phyloP scores from a whole-genome alignment of 768 basidiomycete species.

The Termitomyces sp. region DNA sequence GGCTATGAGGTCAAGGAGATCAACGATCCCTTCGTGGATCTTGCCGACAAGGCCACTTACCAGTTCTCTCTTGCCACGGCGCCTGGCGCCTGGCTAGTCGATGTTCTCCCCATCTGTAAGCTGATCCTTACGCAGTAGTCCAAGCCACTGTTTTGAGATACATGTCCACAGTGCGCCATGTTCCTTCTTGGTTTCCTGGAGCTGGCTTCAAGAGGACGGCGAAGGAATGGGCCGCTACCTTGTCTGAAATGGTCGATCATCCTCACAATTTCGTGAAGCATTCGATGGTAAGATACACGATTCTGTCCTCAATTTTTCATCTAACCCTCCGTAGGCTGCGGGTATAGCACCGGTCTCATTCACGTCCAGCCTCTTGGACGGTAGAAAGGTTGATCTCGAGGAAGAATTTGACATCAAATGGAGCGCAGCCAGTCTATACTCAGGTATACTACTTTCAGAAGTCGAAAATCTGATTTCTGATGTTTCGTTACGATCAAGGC shows the following conservation, averaged over 20 bases:
- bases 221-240: constrained; percentile 44
- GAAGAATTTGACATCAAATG: constrained; percentile 64
- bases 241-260: constrained; percentile 49
- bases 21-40: constrained; percentile 45
- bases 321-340: constrained; percentile 35
- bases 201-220: constrained; percentile 53
- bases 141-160: neutral
- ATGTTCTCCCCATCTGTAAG: constrained; percentile 44
- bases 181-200: constrained; percentile 64
- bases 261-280: constrained; percentile 57
- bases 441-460: constrained; percentile 25
- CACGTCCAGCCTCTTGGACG: constrained; percentile 51
- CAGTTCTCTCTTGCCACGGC: constrained; percentile 50
- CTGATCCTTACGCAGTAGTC: neutral
- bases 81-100: constrained; percentile 47
- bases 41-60: constrained; percentile 49
- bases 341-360: constrained; percentile 57
- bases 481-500: constrained; percentile 25
- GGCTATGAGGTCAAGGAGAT: constrained; percentile 48
- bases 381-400: constrained; percentile 40
- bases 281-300: constrained; percentile 37
- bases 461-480: neutral
- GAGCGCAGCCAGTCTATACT: constrained; percentile 55
- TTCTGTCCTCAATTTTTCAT: constrained; percentile 4
- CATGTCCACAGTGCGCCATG: constrained; percentile 39